These are phyloP conservation scores for Gaeumannomyces tritici DNA, from an alignment of 2,329 filamentous ascomycete genomes.

Conservation along the genomic window DNA sequence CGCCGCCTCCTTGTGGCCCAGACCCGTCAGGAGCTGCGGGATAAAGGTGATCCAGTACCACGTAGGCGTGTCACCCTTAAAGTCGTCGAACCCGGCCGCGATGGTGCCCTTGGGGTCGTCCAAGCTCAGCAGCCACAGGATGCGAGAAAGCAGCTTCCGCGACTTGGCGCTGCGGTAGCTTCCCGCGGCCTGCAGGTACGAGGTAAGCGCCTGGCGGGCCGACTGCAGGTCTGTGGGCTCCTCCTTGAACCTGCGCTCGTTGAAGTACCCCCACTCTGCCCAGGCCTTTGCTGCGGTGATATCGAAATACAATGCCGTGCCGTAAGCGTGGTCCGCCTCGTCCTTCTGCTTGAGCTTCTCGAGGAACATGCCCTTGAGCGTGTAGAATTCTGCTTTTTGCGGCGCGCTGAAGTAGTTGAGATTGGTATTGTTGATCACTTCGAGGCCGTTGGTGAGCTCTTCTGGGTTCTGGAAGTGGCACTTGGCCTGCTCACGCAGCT, in stretches of 20 bases:
- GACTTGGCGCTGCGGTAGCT: conserved; percentile 97
- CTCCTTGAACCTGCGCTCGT: conserved; percentile 91
- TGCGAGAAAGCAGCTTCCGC: conserved; percentile 82
- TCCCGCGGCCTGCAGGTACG: conserved; percentile 90
- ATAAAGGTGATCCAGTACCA: conserved; percentile 99
- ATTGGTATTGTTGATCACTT: conserved; percentile 99
- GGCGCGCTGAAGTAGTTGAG: conserved; percentile 94
- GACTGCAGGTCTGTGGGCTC: conserved; percentile 73
- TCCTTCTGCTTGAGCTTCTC: conserved; percentile 86
- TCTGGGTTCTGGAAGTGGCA: conserved; percentile 96
- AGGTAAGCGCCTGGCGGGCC: conserved; percentile 86
- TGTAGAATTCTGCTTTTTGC: conserved; percentile 99
- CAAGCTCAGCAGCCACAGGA: conserved; percentile 90
- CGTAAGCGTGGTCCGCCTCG: conserved; percentile 89
- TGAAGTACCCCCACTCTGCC: conserved; percentile 99
- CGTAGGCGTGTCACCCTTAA: conserved; percentile 92
- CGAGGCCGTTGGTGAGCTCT: conserved; percentile 83
- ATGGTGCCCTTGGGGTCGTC: conserved; percentile 82
- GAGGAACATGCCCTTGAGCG: conserved; percentile 97
- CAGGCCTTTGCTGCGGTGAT: conserved; percentile 93
- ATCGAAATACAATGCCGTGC: conserved; percentile 91
- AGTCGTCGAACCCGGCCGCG: conserved; percentile 82
- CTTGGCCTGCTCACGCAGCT: conserved; percentile 95
- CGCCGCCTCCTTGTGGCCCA: conserved; percentile 83
- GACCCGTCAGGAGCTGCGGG: conserved; percentile 83